Conservation (phyloP, 306 rosid species). For the Cucurbita pepo region DNA sequence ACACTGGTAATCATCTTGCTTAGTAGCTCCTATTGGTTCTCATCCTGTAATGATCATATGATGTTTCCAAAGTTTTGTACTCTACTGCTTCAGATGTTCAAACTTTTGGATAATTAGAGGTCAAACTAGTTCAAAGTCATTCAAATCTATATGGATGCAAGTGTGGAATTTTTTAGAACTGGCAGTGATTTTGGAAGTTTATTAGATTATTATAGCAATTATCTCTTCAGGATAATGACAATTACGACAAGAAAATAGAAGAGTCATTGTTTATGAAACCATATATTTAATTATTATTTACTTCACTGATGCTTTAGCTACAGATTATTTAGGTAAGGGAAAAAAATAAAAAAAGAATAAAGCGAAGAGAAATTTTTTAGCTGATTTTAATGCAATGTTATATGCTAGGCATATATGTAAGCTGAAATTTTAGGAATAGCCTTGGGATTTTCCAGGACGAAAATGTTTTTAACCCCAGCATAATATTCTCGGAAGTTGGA, state of each 20-base stretch:
- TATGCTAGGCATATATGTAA: background rate
- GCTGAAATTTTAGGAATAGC: background rate
- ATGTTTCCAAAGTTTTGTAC: background rate
- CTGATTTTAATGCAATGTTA: background rate
- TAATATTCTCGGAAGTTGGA: constrained; percentile 24
- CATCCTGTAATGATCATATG: background rate
- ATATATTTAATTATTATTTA: background rate
- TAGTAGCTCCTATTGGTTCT: background rate
- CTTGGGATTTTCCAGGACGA: constrained; percentile 29
- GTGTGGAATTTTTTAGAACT: background rate
- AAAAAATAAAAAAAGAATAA: background rate
- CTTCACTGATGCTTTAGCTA: background rate
- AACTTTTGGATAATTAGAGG: background rate
- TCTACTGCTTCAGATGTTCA: background rate
- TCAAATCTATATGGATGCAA: background rate
- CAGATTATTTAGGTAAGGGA: background rate
- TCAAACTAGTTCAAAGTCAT: background rate
- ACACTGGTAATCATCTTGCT: constrained; percentile 39
- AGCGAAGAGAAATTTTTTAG: background rate
- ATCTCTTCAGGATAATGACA: background rate
- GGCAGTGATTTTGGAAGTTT: background rate
- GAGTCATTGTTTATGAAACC: background rate
- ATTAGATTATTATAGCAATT: background rate
- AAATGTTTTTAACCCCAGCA: constrained; percentile 62
- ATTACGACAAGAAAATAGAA: background rate